These are phyloP conservation scores for Scleromitrula shiraiana DNA, from an alignment of 2,329 filamentous ascomycete species.

Conservation along the genomic window DNA sequence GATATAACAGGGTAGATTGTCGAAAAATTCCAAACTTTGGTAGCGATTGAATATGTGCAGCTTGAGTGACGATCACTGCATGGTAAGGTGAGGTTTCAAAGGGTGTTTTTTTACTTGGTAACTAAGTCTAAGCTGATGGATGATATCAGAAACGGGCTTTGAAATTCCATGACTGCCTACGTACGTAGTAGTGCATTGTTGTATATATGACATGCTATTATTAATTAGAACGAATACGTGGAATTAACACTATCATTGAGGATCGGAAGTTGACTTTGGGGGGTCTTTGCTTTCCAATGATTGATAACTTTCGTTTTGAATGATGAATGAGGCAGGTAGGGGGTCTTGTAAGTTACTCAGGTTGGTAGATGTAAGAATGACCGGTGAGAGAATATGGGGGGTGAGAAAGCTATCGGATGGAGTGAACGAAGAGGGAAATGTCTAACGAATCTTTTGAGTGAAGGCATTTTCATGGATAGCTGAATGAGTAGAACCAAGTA, in stretches of 20 bases:
- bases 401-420: background rate
- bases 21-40: too few relatives aligned
- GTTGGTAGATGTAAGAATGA: background rate
- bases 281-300: background rate
- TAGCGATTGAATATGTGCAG: background rate
- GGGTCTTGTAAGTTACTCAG: background rate
- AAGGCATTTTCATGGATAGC: background rate
- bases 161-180: too few relatives aligned
- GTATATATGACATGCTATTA: too few relatives aligned
- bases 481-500: background rate
- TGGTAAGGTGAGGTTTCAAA: too few relatives aligned
- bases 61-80: background rate
- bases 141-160: too few relatives aligned
- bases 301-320: background rate
- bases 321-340: background rate
- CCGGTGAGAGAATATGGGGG: background rate
- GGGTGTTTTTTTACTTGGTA: too few relatives aligned
- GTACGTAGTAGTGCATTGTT: too few relatives aligned
- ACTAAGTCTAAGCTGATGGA: too few relatives aligned
- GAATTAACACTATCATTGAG: too few relatives aligned
- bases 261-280: background rate
- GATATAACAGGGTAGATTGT: too few relatives aligned
- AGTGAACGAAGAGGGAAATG: background rate
- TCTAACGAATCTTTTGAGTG: background rate
- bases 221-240: too few relatives aligned